Evolutionary conservation across 2,329 filamentous ascomycete genomes (phyloP), one percentile per base, ranked within the genome.

Genomic region (Botryotinia globosa): DNA sequence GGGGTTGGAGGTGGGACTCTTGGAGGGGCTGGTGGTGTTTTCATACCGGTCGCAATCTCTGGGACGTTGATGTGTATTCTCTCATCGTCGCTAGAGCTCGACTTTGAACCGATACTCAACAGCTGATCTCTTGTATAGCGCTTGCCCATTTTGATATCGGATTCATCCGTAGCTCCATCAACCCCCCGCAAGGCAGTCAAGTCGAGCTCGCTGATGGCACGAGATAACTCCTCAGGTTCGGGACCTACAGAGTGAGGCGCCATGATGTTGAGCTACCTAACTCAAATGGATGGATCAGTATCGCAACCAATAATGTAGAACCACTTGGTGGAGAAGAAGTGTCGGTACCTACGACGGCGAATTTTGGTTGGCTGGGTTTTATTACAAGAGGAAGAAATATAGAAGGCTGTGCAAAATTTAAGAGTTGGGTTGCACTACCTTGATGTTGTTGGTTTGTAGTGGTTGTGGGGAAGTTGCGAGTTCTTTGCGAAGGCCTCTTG

Each of bases 121-220:
- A 79, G 68, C 12, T 76, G 69, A 61, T 76, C 74, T n/a, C 72
- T 32, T 14, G 75, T 74, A 62, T 79, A 78, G 42, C 71, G 72
- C 14, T 66, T 61, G 37, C 66, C 64, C 34, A 42, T 71, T 34
- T 42, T 59, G 22, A 54, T 16, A 18, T 62, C 42, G 32, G 32
- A 34, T 68, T 18, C 70, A 34, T 72, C 70, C 20, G 51, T 29
- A 32, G 70, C n/a, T 14, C 70, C 70, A 65, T 71, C 29, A 74
- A 66, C 34, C 72, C 74, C 48, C 61, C 75, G 42, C 51, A 73
- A 14, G 45, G 58, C 44, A 22, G 63, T 77, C 22, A 78, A 74
- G 67, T 78, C 76, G 48, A 80, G 63, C 45, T 77, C 73, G 64
- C 76, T 77, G 63, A 80, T 73, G 20, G 75, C 75, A 65, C 76